These are phyloP conservation scores for Aspergillus pseudoglaucus DNA, from an alignment of 2,329 filamentous ascomycete genomes.

Conservation along the genomic window DNA sequence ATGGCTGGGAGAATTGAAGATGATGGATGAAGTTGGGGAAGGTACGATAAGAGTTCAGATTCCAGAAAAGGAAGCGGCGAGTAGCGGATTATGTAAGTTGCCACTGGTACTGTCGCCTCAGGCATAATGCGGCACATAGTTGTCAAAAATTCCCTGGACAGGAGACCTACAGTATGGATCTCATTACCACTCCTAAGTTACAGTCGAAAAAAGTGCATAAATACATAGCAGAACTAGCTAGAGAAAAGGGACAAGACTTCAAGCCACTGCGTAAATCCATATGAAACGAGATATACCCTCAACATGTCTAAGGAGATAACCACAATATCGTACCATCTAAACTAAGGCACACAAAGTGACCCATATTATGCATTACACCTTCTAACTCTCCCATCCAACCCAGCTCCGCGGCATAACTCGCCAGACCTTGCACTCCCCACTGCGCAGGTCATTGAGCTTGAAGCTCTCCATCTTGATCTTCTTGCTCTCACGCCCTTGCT, in stretches of 20 bases:
- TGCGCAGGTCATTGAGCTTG: slow-evolving; percentile 82
- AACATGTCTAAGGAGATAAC: too few species aligned
- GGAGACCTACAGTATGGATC: too few species aligned
- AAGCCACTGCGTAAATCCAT: too few species aligned
- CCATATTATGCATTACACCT: background rate
- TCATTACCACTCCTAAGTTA: too few species aligned
- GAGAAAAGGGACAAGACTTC: too few species aligned
- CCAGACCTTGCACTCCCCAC: slow-evolving; percentile 96
- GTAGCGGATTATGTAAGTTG: background rate
- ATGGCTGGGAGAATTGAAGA: background rate
- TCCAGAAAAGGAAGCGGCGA: background rate
- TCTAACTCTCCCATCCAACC: slow-evolving; percentile 69
- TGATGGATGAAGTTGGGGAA: background rate
- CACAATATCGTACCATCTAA: too few species aligned
- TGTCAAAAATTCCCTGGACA: background rate
- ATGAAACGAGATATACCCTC: too few species aligned
- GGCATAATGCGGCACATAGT: too few species aligned
- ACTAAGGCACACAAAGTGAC: too few species aligned
- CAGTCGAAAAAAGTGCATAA: too few species aligned
- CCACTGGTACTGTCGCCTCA: background rate
- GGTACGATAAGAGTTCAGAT: background rate
- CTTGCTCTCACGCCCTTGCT: slow-evolving; percentile 87
- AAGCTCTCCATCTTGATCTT: slow-evolving; percentile 94
- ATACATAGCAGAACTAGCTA: too few species aligned
- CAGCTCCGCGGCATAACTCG: slow-evolving; percentile 85